Percentiles rank a stretch among this genome's conserved stretches.
These are phyloP conservation scores for Aureoboletus auriporus DNA, from an alignment of 768 basidiomycete species.

Conservation along the genomic window DNA sequence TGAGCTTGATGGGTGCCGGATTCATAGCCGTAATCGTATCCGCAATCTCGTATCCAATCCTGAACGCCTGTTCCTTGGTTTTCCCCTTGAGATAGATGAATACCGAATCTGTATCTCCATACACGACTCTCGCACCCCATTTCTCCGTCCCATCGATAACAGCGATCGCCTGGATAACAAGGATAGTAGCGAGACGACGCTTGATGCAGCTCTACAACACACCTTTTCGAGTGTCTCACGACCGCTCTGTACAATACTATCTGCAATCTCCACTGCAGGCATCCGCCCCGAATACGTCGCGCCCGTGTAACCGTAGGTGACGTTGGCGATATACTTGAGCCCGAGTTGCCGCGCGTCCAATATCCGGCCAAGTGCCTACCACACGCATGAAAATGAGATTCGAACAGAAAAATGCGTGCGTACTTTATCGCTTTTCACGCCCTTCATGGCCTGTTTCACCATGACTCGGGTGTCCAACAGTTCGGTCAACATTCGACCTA, in stretches of 20 bases:
- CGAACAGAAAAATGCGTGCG: background rate
- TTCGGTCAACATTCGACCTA: slow-evolving; percentile 90
- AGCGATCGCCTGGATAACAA: slow-evolving; percentile 62
- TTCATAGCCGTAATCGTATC: slow-evolving; percentile 82
- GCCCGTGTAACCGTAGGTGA: slow-evolving; percentile 94
- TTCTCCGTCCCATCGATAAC: slow-evolving; percentile 69
- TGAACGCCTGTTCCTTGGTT: slow-evolving; percentile 91
- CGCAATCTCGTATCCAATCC: slow-evolving; percentile 90
- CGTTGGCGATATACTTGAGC: slow-evolving; percentile 91
- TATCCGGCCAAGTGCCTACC: slow-evolving; percentile 66
- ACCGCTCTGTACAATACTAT: slow-evolving; percentile 96
- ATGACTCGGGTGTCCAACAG: slow-evolving; percentile 93
- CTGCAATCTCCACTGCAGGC: slow-evolving; percentile 98
- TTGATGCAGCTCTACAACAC: slow-evolving; percentile 1
- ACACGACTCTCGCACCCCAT: slow-evolving; percentile 93
- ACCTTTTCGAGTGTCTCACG: slow-evolving; percentile 95
- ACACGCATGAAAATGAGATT: slow-evolving; percentile 1
- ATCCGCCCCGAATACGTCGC: slow-evolving; percentile 95
- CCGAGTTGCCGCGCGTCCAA: slow-evolving; percentile 90
- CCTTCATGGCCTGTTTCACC: slow-evolving; percentile 97
- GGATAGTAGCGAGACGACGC: background rate
- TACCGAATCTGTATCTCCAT: slow-evolving; percentile 96
- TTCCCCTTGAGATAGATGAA: slow-evolving; percentile 89
- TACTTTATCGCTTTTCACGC: slow-evolving; percentile 71
- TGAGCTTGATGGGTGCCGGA: slow-evolving; percentile 89